Evolutionary conservation across 2,329 filamentous ascomycete genomes (phyloP), one percentile per base, ranked within the genome.

Genomic region (Neopestalotiopsis clavispora): DNA sequence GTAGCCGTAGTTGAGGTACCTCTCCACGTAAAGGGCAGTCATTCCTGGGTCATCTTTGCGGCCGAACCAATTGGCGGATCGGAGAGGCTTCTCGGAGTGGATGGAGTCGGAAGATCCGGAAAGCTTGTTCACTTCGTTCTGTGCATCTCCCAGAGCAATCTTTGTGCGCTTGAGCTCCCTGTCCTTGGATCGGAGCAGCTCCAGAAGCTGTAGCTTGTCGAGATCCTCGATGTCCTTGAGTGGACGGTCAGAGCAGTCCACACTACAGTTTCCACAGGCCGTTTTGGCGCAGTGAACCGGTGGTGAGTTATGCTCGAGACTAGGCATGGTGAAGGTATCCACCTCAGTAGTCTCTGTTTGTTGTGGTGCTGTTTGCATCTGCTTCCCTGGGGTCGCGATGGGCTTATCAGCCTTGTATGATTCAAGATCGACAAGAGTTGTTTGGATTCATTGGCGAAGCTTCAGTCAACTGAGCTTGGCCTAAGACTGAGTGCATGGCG

Each of bases 1-100:
- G 59, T 86, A 74, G 7, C 84, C 84, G 66, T 82, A 85, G 75
- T 86, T 86, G 71, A 86, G 79, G 70, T 84, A 85, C 38, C 84
- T 80, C 72, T 86, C 84, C 68, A 84, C 80, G 72, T 86, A 86
- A 38, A 85, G 74, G 10, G 82, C 80, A n/a, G 77, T 80, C 80
- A 84, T 81, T 17, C 78, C 80, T 14, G 81, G 80, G 69, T 84
- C 80, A 56, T 77, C 78, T 42, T 81, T 75, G 45, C 80, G 78
- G 68, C 81, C 79, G 72, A 85, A 85, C 84, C 84, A 85, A 14
- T 60, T 23, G n/a, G 52, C 65, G 28, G 65, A 67, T 20, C 65
- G 38, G n/a, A 67, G 65, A 2, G 65, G 40, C 32, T 67, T 67
- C 20, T 56, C 65, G n/a, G 30, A 66, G 28, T 49, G 28, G 7